These are phyloP conservation scores for Cucurbitaria berberidis DNA, from an alignment of 2,329 filamentous ascomycete genomes.

Conservation along the genomic window DNA sequence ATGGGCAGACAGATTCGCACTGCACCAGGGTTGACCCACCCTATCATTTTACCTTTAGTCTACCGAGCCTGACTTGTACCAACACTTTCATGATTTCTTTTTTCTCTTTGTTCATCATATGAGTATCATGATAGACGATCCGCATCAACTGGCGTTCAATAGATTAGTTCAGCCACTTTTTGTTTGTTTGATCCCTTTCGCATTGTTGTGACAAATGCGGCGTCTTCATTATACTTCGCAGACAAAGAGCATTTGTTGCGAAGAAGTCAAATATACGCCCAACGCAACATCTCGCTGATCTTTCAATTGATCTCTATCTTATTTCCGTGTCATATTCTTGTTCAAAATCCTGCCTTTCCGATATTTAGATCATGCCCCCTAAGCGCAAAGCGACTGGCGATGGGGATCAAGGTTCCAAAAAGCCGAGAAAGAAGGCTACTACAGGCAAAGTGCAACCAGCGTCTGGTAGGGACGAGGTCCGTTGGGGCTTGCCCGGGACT, in stretches of 20 bases:
- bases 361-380: neutral
- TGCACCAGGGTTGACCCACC: too few relatives aligned
- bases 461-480: neutral
- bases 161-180: neutral
- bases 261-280: neutral
- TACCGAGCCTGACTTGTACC: neutral
- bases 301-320: neutral
- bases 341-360: neutral
- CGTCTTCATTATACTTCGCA: neutral
- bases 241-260: constrained; percentile 1
- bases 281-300: neutral
- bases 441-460: neutral
- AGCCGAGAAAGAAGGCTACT: neutral
- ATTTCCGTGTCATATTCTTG: neutral
- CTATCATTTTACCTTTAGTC: too few relatives aligned
- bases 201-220: constrained; percentile 4
- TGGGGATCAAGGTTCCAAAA: neutral
- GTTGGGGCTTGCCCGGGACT: neutral
- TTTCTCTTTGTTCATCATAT: neutral
- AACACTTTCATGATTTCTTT: neutral
- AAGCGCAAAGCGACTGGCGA: neutral
- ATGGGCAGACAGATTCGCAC: neutral
- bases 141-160: neutral
- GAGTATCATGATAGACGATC: constrained; percentile 5
- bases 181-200: neutral